Evolutionary conservation across 2,329 filamentous ascomycete genomes (phyloP).

Genomic region (Microcyclospora tardicrescens): DNA sequence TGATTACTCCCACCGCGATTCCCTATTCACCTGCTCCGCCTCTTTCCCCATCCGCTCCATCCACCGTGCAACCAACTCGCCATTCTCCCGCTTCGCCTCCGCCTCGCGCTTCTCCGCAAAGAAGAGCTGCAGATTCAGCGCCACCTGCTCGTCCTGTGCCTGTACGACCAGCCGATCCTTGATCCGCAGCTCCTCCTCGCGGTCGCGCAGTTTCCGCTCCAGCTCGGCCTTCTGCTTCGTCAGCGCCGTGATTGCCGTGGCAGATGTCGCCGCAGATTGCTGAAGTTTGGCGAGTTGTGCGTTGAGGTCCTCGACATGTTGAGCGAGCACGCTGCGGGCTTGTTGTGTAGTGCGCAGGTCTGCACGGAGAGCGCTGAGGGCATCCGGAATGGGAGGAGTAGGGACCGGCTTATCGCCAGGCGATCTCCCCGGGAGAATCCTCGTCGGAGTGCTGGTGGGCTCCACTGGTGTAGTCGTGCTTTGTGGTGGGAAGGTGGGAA

Average conservation of each 20-base stretch:
- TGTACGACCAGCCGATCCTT: slow-evolving; percentile 77
- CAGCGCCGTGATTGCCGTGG: slow-evolving; percentile 47
- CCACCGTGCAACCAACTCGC: slow-evolving; percentile 80
- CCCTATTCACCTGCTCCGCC: slow-evolving; percentile 71
- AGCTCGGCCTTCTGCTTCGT: slow-evolving; percentile 50
- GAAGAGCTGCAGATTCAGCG: slow-evolving; percentile 75
- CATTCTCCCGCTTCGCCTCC: slow-evolving; percentile 68
- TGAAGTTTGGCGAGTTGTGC: slow-evolving; percentile 53
- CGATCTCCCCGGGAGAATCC: neutral
- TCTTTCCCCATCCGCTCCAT: slow-evolving; percentile 78
- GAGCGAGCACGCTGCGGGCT: slow-evolving; percentile 54
- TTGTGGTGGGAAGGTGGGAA: slow-evolving; percentile 10
- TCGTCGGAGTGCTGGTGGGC: neutral
- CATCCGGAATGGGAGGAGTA: slow-evolving; percentile 32
- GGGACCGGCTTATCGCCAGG: slow-evolving; percentile 10
- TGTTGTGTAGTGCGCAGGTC: slow-evolving; percentile 69
- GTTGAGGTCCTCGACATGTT: slow-evolving; percentile 48
- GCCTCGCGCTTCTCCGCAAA: slow-evolving; percentile 66
- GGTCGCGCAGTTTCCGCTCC: slow-evolving; percentile 57
- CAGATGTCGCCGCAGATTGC: slow-evolving; percentile 45
- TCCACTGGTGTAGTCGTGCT: slow-evolving; percentile 2
- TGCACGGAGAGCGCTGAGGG: slow-evolving; percentile 39
- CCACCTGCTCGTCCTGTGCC: slow-evolving; percentile 86
- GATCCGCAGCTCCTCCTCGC: slow-evolving; percentile 71
- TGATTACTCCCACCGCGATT: slow-evolving; percentile 16